Evolutionary conservation across 495 filamentous ascomycete genomes (phyloP).

Genomic region (Diplogelasinospora grovesii): DNA sequence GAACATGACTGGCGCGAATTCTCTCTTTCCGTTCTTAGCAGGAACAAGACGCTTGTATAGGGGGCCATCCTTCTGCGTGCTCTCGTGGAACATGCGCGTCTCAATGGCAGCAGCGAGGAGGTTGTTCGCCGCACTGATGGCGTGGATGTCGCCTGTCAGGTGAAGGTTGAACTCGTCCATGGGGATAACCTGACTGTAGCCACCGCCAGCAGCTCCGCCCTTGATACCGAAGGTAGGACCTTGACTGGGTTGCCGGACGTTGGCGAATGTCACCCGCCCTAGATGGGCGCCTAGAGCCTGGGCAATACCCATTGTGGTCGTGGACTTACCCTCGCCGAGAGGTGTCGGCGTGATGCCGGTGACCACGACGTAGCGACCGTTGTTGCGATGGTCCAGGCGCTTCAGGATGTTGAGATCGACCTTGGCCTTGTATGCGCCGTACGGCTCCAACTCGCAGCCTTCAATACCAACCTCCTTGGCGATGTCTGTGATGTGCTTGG

Average conservation of each 20-base stretch:
- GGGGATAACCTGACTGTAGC: slow-evolving; percentile 97
- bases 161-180: slow-evolving; percentile 99
- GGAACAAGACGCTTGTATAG: slow-evolving; percentile 88
- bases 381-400: slow-evolving; percentile 74
- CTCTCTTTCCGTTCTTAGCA: slow-evolving; percentile 77
- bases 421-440: slow-evolving; percentile 92
- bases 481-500: slow-evolving; percentile 78
- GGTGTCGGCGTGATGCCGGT: slow-evolving; percentile 96
- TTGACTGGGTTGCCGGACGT: slow-evolving; percentile 94
- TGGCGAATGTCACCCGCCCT: slow-evolving; percentile 82
- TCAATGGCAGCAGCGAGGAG: slow-evolving; percentile 97
- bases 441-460: slow-evolving; percentile 81
- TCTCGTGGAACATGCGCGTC: slow-evolving; percentile 96
- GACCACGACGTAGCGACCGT: slow-evolving; percentile 87
- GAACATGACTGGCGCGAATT: slow-evolving; percentile 86
- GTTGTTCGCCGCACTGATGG: slow-evolving; percentile 95
- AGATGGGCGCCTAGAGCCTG: slow-evolving; percentile 92
- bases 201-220: slow-evolving; percentile 92
- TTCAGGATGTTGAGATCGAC: slow-evolving; percentile 75
- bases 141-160: slow-evolving; percentile 95
- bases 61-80: slow-evolving; percentile 82
- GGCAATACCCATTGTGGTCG: slow-evolving; percentile 91
- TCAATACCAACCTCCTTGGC: slow-evolving; percentile 85
- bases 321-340: slow-evolving; percentile 97
- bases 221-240: slow-evolving; percentile 99